Evolutionary conservation across 306 rosid species (phyloP).

Genomic region (Echinosophora koreensis): DNA sequence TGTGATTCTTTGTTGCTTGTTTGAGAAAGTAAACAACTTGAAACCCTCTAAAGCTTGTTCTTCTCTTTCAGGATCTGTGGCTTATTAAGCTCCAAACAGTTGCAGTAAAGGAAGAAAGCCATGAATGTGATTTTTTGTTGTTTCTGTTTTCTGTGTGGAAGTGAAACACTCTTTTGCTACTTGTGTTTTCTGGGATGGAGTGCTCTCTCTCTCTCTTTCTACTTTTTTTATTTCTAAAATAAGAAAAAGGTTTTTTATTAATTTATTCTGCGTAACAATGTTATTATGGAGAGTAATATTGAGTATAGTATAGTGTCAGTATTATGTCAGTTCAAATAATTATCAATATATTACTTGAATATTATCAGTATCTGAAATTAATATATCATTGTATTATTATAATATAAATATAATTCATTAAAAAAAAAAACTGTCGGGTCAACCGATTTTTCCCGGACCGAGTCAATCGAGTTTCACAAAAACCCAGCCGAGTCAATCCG

Average conservation of each 20-base stretch:
- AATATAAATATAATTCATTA: too few relatives aligned
- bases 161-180: constrained; percentile 61
- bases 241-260: not conserved
- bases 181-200: constrained; percentile 72
- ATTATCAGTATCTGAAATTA: too few relatives aligned
- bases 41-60: not conserved
- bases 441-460: too few relatives aligned
- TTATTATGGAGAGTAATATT: too few relatives aligned
- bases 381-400: too few relatives aligned
- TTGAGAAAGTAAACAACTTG: not conserved
- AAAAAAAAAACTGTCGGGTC: too few relatives aligned
- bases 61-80: constrained; percentile 5
- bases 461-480: too few relatives aligned
- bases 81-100: not conserved
- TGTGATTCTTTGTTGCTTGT: constrained; percentile 17
- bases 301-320: too few relatives aligned
- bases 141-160: constrained; percentile 36
- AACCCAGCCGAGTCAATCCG: too few relatives aligned
- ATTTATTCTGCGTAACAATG: constrained; percentile 50
- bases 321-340: too few relatives aligned
- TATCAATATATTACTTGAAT: too few relatives aligned
- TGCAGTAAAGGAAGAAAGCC: constrained; percentile 26
- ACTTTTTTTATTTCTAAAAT: not conserved
- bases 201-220: constrained; percentile 41
- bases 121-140: constrained; percentile 39